These are phyloP conservation scores for Alternaria burnsii DNA, from an alignment of 2,329 filamentous ascomycete genomes.

Conservation along the genomic window DNA sequence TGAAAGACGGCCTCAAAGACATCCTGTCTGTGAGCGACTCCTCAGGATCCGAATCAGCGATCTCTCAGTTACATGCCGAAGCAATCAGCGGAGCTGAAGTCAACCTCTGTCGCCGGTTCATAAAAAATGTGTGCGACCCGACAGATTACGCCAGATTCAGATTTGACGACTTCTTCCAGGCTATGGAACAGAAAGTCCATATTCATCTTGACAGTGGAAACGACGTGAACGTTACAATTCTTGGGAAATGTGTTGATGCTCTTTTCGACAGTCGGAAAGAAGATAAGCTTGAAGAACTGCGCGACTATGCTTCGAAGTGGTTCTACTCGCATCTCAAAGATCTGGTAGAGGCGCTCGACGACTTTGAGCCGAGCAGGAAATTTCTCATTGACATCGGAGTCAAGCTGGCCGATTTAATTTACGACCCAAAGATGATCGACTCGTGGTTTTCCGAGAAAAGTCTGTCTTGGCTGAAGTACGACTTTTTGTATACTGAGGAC, in stretches of 20 bases:
- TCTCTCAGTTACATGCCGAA: background rate
- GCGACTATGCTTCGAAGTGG: background rate
- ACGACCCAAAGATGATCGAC: conserved; percentile 1
- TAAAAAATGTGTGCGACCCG: background rate
- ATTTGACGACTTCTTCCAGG: conserved; percentile 21
- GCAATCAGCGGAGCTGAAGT: background rate
- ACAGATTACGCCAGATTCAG: conserved; percentile 17
- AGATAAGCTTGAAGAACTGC: background rate
- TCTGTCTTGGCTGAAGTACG: background rate
- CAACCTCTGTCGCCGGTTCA: background rate
- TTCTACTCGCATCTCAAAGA: background rate
- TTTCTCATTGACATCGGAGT: background rate
- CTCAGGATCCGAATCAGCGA: background rate
- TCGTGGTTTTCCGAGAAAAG: background rate
- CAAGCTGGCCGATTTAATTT: background rate
- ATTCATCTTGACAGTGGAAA: conserved; percentile 7
- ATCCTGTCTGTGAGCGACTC: background rate
- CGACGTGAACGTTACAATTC: background rate
- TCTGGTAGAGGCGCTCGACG: background rate
- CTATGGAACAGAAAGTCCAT: conserved; percentile 15
- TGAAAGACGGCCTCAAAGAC: conserved; percentile 5
- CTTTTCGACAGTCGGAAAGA: background rate
- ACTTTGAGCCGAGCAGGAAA: background rate
- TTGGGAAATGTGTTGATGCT: background rate
- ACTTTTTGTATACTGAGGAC: conserved; percentile 1